Base-by-base conservation (phyloP, 305 asterid genomes). In the Plantago coronopus region DNA sequence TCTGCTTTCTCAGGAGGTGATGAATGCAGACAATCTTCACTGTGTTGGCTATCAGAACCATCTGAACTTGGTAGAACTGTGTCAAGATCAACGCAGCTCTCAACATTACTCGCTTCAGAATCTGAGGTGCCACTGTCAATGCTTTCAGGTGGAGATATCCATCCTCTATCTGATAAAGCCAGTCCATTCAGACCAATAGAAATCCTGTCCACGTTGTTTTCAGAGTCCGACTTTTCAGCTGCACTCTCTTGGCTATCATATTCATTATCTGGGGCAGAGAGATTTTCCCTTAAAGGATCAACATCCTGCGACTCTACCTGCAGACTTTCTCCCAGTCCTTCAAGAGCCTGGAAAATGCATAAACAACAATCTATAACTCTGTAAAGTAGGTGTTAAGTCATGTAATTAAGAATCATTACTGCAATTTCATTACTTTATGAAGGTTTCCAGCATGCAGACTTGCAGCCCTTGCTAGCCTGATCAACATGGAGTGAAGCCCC, bases 391-490 rank as follows among this genome's bases (percentile, higher is more conserved):
- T 31, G 48, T 46, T 34, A 49, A 37, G 69, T 64, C 61, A 60
- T 27, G 54, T 22, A 23, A 19, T 21, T 31, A 48, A 23, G 31
- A 74, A 40, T 29, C 29, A 63, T 47, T 48, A 64, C 42, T 49
- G 48, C 22, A 43, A 62, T 71, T 62, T 71, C 66, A 42, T 80
- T 83, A 94, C 99, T 72, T 94, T 94, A 76, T 94, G 97, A 71
- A 94, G 97, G 78, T 94, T 94, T 68, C 99, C 99, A 23, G 99
- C 96, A 79, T 94, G 99, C 74, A 89, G 82, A 85, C 95, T 72
- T 23, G 99, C 96, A 64, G 97, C 81, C 79, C 82, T 84, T 59
- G 97, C 99, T 62, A 94, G 88, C 76, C 83, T 74, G 74, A 82
- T 87, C 79, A 90, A 59, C 81, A 84, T 63, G 19, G 95, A 81